Evolutionary conservation across 768 basidiomycete genomes (phyloP).

Genomic region (Daedalea quercina): DNA sequence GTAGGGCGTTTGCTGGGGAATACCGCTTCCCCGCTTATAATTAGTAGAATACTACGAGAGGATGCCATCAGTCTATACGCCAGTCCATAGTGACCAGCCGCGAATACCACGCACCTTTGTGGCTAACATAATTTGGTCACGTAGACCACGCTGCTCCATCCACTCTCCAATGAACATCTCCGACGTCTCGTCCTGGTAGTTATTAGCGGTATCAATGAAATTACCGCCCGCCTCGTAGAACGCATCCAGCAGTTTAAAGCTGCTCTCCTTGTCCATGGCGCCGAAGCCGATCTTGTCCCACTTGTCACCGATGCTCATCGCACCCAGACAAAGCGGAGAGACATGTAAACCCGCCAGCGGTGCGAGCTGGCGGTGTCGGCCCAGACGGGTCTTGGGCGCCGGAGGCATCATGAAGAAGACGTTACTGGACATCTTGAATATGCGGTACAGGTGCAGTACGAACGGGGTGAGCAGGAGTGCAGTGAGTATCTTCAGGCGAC

Average conservation of each 20-base stretch:
- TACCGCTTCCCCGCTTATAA: conserved; percentile 4
- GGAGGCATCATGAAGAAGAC: conserved; percentile 13
- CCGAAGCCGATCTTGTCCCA: conserved; percentile 31
- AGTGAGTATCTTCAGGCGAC: no score
- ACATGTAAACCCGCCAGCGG: conserved; percentile 38
- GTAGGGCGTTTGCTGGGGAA: conserved; percentile 19
- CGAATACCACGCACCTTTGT: conserved; percentile 11
- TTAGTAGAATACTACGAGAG: conserved; percentile 2
- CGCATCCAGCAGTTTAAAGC: conserved; percentile 41
- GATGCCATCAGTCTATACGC: not conserved
- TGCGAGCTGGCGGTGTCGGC: conserved; percentile 31
- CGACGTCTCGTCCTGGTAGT: conserved; percentile 22
- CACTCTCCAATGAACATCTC: conserved; percentile 34
- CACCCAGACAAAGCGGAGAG: conserved; percentile 43
- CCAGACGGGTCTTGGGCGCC: conserved; percentile 21
- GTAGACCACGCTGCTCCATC: conserved; percentile 25
- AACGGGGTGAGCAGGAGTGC: no score
- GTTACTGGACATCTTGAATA: no score
- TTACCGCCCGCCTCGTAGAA: conserved; percentile 41
- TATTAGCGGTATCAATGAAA: conserved; percentile 42
- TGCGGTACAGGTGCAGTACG: no score
- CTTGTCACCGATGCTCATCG: conserved; percentile 41
- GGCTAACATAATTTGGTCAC: conserved; percentile 28
- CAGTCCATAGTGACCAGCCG: not conserved
- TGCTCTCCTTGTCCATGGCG: conserved; percentile 34